These are phyloP conservation scores for Clavispora carvajalis DNA, from an alignment of 805 yeast species.

Conservation along the genomic window DNA sequence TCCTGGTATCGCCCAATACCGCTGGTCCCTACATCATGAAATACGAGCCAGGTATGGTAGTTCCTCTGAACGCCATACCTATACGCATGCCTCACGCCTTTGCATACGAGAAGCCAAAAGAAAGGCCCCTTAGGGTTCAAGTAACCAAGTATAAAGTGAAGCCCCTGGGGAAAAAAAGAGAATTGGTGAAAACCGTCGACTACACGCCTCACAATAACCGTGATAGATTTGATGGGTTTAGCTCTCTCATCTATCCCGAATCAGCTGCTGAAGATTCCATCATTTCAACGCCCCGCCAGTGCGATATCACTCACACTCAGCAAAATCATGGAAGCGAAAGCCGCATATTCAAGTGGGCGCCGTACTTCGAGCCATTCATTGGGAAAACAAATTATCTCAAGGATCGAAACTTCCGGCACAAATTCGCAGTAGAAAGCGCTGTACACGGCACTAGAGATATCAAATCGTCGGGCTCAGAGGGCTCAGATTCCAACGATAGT, in stretches of 20 bases:
- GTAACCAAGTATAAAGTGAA: neutral
- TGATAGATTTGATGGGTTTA: neutral
- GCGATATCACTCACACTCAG: neutral
- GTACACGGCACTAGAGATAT: neutral
- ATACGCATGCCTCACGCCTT: slow-evolving; percentile 4
- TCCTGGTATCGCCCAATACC: neutral
- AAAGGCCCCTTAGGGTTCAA: neutral
- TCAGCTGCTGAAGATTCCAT: no score
- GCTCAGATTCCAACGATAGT: slow-evolving; percentile 17
- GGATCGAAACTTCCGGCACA: no score
- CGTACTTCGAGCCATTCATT: slow-evolving; percentile 12
- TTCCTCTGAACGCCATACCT: slow-evolving; percentile 23
- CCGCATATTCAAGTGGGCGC: slow-evolving; percentile 5
- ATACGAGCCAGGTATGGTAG: neutral
- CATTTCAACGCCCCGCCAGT: neutral
- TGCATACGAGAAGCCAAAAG: neutral
- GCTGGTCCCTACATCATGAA: neutral
- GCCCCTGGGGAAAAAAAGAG: neutral
- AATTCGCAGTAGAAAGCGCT: neutral
- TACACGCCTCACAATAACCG: neutral
- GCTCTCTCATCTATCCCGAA: neutral
- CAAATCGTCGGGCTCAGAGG: neutral
- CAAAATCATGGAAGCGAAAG: neutral
- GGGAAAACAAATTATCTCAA: neutral
- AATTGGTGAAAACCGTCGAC: neutral